A percentile compares a stretch with the other conserved stretches of the same genome.
These are phyloP conservation scores for Monosporascus sp. DNA, from an alignment of 2,329 filamentous ascomycete genomes.

Conservation along the genomic window DNA sequence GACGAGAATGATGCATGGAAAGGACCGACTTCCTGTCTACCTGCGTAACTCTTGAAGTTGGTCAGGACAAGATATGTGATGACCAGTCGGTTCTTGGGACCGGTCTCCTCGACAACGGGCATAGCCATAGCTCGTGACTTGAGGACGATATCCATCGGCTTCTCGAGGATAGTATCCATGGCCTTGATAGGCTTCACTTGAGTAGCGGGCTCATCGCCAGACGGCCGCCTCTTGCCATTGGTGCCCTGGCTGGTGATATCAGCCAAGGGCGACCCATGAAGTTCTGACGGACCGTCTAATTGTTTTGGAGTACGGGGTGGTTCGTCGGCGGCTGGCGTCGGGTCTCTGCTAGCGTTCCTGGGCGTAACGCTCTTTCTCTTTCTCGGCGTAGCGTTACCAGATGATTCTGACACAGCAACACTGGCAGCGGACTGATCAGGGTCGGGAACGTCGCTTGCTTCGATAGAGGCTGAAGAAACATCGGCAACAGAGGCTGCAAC, in stretches of 20 bases:
- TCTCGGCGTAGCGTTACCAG: constrained; percentile 47
- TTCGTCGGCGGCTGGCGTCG: constrained; percentile 34
- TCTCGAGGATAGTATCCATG: constrained; percentile 74
- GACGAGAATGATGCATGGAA: constrained; percentile 98
- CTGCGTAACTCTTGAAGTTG: constrained; percentile 99
- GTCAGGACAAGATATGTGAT: constrained; percentile 87
- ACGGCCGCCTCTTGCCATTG: constrained; percentile 49
- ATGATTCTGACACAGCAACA: constrained; percentile 19
- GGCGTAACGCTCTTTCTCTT: constrained; percentile 61
- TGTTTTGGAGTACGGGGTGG: constrained; percentile 46
- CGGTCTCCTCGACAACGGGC: constrained; percentile 65
- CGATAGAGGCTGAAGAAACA: constrained; percentile 26
- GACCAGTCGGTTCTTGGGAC: constrained; percentile 80
- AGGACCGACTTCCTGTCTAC: constrained; percentile 88
- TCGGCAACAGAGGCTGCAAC: constrained; percentile 1
- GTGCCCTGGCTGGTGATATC: constrained; percentile 67
- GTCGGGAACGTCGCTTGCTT: constrained; percentile 57
- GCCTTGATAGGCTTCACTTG: constrained; percentile 67
- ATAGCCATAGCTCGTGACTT: constrained; percentile 72
- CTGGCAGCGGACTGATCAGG: constrained; percentile 40
- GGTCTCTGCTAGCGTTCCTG: constrained; percentile 32
- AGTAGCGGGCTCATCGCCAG: constrained; percentile 43
- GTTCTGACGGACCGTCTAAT: constrained; percentile 47
- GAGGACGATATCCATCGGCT: constrained; percentile 88
- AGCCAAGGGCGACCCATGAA: constrained; percentile 55